phyloP scores from a whole-genome alignment of 2,329 filamentous ascomycete species.

The Dactylellina cionopaga region DNA sequence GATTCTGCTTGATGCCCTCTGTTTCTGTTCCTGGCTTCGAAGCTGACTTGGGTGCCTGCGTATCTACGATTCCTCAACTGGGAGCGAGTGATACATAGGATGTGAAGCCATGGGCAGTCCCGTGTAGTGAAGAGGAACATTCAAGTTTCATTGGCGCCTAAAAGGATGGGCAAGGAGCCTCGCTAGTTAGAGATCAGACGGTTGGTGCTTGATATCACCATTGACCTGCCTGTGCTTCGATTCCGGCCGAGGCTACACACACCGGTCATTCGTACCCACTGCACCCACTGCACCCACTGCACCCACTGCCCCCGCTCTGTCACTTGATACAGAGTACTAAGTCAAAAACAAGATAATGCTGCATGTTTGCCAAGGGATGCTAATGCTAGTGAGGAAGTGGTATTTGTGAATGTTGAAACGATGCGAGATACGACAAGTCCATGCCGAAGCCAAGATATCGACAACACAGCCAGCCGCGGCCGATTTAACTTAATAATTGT shows the following conservation, averaged over 20 bases:
- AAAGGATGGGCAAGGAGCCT: slow-evolving; percentile 11
- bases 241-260: too few relatives aligned
- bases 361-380: too few relatives aligned
- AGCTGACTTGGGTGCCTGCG: background rate
- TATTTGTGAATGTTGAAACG: background rate
- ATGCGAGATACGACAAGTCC: background rate
- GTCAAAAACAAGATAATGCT: too few relatives aligned
- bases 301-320: too few relatives aligned
- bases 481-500: too few relatives aligned
- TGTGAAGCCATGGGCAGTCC: background rate
- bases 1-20: slow-evolving; percentile 16
- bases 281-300: too few relatives aligned
- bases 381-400: too few relatives aligned
- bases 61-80: background rate
- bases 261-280: too few relatives aligned
- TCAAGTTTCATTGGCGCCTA: slow-evolving; percentile 26
- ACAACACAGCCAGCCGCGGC: background rate
- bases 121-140: slow-evolving; percentile 18
- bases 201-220: slow-evolving; percentile 16
- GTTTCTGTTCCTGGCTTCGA: too few relatives aligned
- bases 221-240: too few relatives aligned
- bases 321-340: too few relatives aligned
- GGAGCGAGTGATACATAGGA: background rate
- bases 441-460: background rate
- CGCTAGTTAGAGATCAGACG: slow-evolving; percentile 35